Evolutionary conservation across 129 eudicot species (phyloP).

Genomic region (Flaveria ramosissima): DNA sequence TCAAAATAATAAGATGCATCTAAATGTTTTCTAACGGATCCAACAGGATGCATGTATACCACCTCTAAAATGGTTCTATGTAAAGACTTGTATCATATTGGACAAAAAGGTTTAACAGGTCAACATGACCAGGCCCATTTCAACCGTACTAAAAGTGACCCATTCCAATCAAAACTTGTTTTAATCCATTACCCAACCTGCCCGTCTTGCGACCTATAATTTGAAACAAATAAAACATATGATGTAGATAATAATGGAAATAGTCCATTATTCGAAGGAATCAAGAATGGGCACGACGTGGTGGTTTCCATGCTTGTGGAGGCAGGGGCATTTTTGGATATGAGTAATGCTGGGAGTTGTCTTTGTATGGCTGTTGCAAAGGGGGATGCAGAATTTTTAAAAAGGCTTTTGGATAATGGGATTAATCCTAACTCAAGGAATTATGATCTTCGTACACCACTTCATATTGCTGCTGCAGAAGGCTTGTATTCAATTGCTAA

Average conservation of each 20-base stretch:
- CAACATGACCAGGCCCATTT: neutral
- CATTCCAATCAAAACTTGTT: no score
- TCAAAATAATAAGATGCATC: neutral
- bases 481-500: conserved; percentile 43
- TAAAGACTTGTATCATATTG: neutral
- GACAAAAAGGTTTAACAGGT: neutral
- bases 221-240: conserved; percentile 9
- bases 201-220: neutral
- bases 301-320: conserved; percentile 56
- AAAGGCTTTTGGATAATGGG: conserved; percentile 47
- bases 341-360: conserved; percentile 50
- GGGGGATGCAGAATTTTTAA: conserved; percentile 49
- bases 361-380: conserved; percentile 56
- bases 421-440: conserved; percentile 61
- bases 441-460: conserved; percentile 69
- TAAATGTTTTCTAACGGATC: neutral
- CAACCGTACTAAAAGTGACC: neutral
- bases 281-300: conserved; percentile 51
- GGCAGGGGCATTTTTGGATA: conserved; percentile 52
- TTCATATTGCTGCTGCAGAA: conserved; percentile 66
- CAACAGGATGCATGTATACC: neutral
- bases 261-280: conserved; percentile 63
- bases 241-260: conserved; percentile 53
- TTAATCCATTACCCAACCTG: neutral
- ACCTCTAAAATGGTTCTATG: neutral